Evolutionary conservation across 2,329 filamentous ascomycete genomes (phyloP), one percentile per base, ranked within the genome.

Genomic region (Talaromyces sp.): DNA sequence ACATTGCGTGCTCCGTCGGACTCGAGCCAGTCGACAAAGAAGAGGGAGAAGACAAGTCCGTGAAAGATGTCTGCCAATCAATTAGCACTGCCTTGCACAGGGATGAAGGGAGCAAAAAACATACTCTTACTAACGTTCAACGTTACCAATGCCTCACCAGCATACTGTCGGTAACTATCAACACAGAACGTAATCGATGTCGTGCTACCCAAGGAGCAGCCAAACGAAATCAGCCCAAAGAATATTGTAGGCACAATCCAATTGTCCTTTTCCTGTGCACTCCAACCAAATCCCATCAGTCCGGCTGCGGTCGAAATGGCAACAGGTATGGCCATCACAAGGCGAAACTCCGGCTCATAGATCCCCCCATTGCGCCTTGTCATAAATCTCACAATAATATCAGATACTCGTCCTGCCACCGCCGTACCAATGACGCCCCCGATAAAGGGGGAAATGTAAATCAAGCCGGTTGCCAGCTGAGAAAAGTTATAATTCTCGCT

Each of bases 201-300:
- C 0, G 94, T 97, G 31, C 89, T 92, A 0, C 92, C 94, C 1
- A 98, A 82, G 3, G 90, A 90, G 76, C 94, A 97, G 0, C 94
- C 95, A 70, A 98, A 97, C 0, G 91, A 95, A 34, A 96, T 87
- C 55, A 97, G 75, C 6, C 94, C 94, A 67, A 98, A 97, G 78
- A 98, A 97, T 4, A 96, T 73, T 0, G 94, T 97, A 0, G 95
- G 95, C 0, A 96, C 91, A 58, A 96, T 96, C 90, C 91, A 98
- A 27, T 83, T 81, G 69, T 97, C 87, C 28, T 82, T 81, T 61
- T 88, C 83, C 65, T 91, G 75, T 0, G 89, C 91, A 9, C 89
- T 92, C 95, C 94, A 98, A n/a, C 94, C 94, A 70, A 95, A 98
- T 2, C 92, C 94, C 87, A 97, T 96, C 16, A 98, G 83, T 0